Conservation (phyloP, 2,329 filamentous ascomycete genomes). For the Talaromyces rugulosus region DNA sequence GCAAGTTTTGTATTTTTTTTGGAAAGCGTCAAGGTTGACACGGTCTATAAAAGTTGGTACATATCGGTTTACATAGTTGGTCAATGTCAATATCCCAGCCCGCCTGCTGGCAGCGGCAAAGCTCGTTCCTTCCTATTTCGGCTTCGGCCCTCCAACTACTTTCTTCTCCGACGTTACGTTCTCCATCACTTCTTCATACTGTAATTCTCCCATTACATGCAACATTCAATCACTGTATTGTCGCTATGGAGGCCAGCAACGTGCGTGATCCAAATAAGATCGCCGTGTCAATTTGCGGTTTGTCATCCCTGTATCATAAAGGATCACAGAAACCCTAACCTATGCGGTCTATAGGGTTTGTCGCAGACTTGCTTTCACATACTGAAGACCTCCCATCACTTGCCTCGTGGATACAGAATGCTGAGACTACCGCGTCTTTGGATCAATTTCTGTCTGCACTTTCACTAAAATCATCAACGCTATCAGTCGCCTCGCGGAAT, state of each 20-base stretch:
- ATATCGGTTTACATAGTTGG: neutral
- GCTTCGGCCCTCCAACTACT: neutral
- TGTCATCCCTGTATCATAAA: neutral
- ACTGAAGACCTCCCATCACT: conserved; percentile 2
- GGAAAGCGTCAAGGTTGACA: neutral
- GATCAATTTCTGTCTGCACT: conserved; percentile 16
- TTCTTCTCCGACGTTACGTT: neutral
- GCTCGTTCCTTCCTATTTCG: neutral
- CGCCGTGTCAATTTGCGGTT: conserved; percentile 11
- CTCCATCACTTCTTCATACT: neutral
- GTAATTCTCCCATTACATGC: neutral
- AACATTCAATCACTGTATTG: neutral
- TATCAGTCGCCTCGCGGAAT: conserved; percentile 11
- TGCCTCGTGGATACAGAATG: neutral
- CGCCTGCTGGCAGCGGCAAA: neutral
- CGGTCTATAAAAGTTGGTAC: neutral
- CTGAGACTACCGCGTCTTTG: conserved; percentile 12
- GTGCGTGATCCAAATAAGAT: neutral
- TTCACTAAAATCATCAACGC: conserved; percentile 7
- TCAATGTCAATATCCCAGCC: neutral
- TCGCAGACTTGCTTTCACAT: conserved; percentile 10
- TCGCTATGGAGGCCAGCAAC: neutral
- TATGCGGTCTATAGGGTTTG: conserved; percentile 19
- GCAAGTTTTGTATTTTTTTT: neutral
- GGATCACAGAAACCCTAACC: neutral